phyloP scores from a whole-genome alignment of 2,329 filamentous ascomycete species.

The Coniochaeta pulveracea region DNA sequence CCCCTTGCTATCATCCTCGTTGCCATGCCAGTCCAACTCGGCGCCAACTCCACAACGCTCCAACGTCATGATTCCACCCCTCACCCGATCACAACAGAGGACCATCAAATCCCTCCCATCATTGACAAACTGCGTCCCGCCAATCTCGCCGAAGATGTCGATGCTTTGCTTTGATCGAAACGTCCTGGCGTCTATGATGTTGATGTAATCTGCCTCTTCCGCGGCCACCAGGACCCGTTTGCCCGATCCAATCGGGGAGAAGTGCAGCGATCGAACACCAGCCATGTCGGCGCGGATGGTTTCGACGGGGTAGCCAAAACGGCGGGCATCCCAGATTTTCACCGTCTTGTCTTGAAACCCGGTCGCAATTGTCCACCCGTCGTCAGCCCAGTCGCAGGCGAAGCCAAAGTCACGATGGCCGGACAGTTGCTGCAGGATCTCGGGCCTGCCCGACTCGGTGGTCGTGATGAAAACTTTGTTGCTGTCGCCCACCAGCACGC shows the following conservation, averaged over 20 bases:
- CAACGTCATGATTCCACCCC: conserved; percentile 57
- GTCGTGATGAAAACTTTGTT: conserved; percentile 55
- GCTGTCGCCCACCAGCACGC: conserved; percentile 62
- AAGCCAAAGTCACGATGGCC: conserved; percentile 65
- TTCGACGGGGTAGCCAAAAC: conserved; percentile 44
- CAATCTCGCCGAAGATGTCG: conserved; percentile 66
- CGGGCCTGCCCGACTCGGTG: conserved; percentile 35
- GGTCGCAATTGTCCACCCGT: conserved; percentile 66
- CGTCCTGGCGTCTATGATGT: conserved; percentile 56
- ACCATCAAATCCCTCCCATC: conserved; percentile 58
- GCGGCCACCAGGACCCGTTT: conserved; percentile 57
- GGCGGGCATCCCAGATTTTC: conserved; percentile 66
- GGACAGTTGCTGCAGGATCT: conserved; percentile 41
- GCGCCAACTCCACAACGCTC: conserved; percentile 32
- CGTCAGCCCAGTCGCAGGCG: conserved; percentile 68
- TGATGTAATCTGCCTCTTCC: conserved; percentile 65
- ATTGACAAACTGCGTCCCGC: conserved; percentile 54
- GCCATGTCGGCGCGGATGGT: conserved; percentile 55
- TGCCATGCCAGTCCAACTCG: conserved; percentile 19
- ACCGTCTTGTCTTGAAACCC: conserved; percentile 65
- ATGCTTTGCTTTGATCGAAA: conserved; percentile 57
- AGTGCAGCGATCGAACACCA: conserved; percentile 56
- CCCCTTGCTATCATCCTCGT: conserved; percentile 6
- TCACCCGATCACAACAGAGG: conserved; percentile 51
- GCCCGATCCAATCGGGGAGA: conserved; percentile 61